Evolutionary conservation across 2,329 filamentous ascomycete species (phyloP), one percentile per base, ranked within the genome.

Genomic region (Aspergillus quadricinctus): DNA sequence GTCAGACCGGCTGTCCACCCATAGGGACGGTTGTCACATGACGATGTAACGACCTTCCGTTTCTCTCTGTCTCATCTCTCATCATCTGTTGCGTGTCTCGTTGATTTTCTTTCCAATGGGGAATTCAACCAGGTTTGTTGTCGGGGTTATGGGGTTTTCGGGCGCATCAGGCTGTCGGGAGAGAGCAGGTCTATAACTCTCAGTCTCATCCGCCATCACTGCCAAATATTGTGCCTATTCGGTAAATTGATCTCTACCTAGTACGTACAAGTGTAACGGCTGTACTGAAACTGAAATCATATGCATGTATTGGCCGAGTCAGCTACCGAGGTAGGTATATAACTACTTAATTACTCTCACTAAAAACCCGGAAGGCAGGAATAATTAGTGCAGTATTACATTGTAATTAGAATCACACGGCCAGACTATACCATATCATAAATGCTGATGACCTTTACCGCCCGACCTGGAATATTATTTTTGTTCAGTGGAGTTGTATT

Each of bases 41-140:
- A 72, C 64, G 69, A 72, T 64, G 64, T 70, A 63, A 72, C 66
- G 69, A 72, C 61, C 56, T 63, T 64, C 62, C 50, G 62, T 58
- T 64, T 62, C 60, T 66, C 11, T 37, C 2, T 37, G 14, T 37
- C 31, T 10, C 6, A 17, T 37, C 43, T 5, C 4, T 46, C 5
- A 27, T 14, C 43, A 27, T 46, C 43, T 46, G 2, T 7, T 14
- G 10, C 4, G 43, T 27, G 19, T 46, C 14, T 37, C 31, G 17
- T 37, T 17, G 31, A 17, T 37, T 37, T 37, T 14, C 14, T 17
- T 37, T 37, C 1, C 31, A 37, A 37, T 37, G 14, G 7, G 6
- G 14, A 14, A 7, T 17, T 5, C 14, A 17, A 37, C 31, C 14
- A 35, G 31, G 14, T 35, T 37, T 17, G 17, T 37, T 37, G 31